Percentiles rank a stretch among this genome's conserved stretches.
Evolutionary conservation across 768 basidiomycete genomes (phyloP).

Genomic region (Phanerochaete carnosa): DNA sequence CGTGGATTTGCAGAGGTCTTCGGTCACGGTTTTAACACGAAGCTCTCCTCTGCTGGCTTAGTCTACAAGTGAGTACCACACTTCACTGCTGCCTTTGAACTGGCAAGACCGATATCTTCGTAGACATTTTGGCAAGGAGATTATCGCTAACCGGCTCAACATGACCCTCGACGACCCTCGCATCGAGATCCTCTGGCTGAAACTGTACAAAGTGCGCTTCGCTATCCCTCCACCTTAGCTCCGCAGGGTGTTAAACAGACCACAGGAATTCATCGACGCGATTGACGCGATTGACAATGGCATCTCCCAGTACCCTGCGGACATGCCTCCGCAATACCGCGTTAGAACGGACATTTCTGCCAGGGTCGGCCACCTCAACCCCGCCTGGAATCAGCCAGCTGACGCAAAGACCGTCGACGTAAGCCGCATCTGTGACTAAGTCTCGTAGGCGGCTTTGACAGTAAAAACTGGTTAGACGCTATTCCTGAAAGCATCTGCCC

Average conservation of each 20-base stretch:
- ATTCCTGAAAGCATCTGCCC: slow-evolving; percentile 75
- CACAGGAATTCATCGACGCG: slow-evolving; percentile 88
- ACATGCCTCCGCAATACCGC: slow-evolving; percentile 67
- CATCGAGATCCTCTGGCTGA: slow-evolving; percentile 78
- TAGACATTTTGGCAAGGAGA: slow-evolving; percentile 87
- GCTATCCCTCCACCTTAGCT: slow-evolving; percentile 1
- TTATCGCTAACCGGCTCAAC: slow-evolving; percentile 63
- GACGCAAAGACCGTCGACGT: slow-evolving; percentile 73
- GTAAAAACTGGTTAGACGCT: slow-evolving; percentile 44
- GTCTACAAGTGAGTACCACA: slow-evolving; percentile 79
- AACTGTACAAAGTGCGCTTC: slow-evolving; percentile 71
- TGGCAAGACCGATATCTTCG: neutral
- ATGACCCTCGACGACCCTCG: slow-evolving; percentile 53
- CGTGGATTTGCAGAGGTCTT: slow-evolving; percentile 89
- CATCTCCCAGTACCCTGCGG: slow-evolving; percentile 72
- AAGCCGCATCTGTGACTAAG: slow-evolving; percentile 24
- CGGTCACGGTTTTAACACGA: slow-evolving; percentile 83
- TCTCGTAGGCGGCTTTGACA: neutral
- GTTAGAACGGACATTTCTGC: slow-evolving; percentile 80
- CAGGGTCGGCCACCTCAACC: slow-evolving; percentile 83
- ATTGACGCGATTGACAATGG: slow-evolving; percentile 97
- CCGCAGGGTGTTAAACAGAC: neutral
- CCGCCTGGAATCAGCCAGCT: slow-evolving; percentile 85
- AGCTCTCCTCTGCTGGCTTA: slow-evolving; percentile 89
- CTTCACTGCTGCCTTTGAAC: neutral